phyloP scores from a whole-genome alignment of 768 basidiomycete genomes.

The Suillus alpinus region DNA sequence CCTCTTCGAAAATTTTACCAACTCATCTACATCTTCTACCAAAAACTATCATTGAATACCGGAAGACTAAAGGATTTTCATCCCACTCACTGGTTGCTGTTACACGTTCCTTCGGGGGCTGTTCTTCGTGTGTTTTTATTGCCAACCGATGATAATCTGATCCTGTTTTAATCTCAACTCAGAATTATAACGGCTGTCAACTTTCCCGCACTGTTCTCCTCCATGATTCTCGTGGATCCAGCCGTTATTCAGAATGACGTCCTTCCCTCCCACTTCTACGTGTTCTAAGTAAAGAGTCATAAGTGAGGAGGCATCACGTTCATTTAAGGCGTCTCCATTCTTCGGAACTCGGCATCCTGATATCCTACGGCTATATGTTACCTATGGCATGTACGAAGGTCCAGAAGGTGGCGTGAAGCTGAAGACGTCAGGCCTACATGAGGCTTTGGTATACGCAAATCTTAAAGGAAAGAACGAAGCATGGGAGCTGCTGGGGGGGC shows the following conservation, averaged over 20 bases:
- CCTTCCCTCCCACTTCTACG: not conserved
- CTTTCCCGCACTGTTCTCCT: conserved; percentile 64
- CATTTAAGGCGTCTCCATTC: conserved; percentile 56
- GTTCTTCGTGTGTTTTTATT: conserved; percentile 54
- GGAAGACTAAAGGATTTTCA: conserved; percentile 46
- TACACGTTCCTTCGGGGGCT: conserved; percentile 86
- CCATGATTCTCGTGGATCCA: conserved; percentile 76
- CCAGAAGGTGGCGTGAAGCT: conserved; percentile 44
- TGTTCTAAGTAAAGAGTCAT: not conserved
- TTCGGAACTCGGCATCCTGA: conserved; percentile 69
- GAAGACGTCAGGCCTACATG: conserved; percentile 66
- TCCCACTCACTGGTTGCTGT: conserved; percentile 60
- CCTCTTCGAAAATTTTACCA: conserved; percentile 39
- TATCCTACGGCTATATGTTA: conserved; percentile 59
- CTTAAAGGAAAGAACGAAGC: conserved; percentile 17
- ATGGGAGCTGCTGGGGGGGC: conserved; percentile 23
- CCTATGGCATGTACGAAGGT: conserved; percentile 46
- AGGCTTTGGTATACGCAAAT: conserved; percentile 61
- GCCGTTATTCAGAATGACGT: conserved; percentile 44
- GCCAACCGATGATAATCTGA: not conserved
- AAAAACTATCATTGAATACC: conserved; percentile 35
- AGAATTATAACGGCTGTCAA: conserved; percentile 66
- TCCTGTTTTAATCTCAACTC: not conserved
- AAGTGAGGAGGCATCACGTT: conserved; percentile 58
- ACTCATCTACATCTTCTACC: conserved; percentile 51